These are phyloP conservation scores for Nasturtium officinale DNA, from an alignment of 345 rosid species.

Conservation along the genomic window DNA sequence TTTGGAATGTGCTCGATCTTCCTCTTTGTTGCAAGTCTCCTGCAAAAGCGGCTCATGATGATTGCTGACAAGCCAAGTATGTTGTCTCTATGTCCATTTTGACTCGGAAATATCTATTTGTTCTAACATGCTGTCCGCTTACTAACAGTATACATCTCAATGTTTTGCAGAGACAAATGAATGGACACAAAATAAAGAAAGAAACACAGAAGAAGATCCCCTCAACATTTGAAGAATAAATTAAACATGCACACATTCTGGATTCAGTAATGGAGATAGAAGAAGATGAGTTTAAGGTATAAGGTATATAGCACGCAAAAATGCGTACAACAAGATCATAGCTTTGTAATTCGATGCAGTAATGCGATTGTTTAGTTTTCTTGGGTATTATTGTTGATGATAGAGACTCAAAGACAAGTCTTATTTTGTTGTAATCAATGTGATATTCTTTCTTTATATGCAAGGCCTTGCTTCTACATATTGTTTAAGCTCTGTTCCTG, in stretches of 20 bases:
- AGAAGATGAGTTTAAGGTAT: slow-evolving; percentile 14
- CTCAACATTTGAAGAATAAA: slow-evolving; percentile 54
- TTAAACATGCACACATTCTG: slow-evolving; percentile 19
- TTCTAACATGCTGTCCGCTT: slow-evolving; percentile 5
- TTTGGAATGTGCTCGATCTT: slow-evolving; percentile 97
- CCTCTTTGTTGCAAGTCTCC: slow-evolving; percentile 86
- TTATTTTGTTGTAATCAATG: slow-evolving; percentile 19
- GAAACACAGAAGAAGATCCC: slow-evolving; percentile 73
- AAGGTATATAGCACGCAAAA: slow-evolving; percentile 33
- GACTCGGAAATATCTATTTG: slow-evolving; percentile 7
- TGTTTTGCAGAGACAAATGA: slow-evolving; percentile 62
- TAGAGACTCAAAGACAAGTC: slow-evolving; percentile 11
- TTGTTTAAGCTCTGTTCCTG: slow-evolving; percentile 16
- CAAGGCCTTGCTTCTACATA: slow-evolving; percentile 12
- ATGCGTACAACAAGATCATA: slow-evolving; percentile 28
- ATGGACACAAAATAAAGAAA: slow-evolving; percentile 57
- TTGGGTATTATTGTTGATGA: slow-evolving; percentile 17
- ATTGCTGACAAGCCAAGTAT: slow-evolving; percentile 81
- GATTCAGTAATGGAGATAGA: slow-evolving; percentile 32
- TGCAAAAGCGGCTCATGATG: slow-evolving; percentile 82
- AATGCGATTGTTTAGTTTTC: slow-evolving; percentile 20
- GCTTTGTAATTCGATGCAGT: slow-evolving; percentile 6
- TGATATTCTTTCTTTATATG: slow-evolving; percentile 16
- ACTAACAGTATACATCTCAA: slow-evolving; percentile 1
- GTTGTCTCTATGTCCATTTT: slow-evolving; percentile 43